These are phyloP conservation scores for Fraxinus angustifolia DNA, from an alignment of 305 asterid genomes.

Conservation along the genomic window DNA sequence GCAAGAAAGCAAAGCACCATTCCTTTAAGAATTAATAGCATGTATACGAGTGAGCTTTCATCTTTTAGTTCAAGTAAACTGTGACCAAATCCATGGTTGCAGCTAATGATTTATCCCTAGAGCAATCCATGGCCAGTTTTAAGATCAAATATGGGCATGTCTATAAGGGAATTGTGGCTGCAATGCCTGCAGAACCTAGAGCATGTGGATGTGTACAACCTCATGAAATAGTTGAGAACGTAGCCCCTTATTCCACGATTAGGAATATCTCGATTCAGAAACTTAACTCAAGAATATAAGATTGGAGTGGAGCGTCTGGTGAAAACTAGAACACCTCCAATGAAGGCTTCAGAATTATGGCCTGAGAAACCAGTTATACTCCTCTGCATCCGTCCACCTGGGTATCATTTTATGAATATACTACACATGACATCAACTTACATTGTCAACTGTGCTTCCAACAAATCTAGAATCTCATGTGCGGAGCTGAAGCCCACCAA, in stretches of 20 bases:
- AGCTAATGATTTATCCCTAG: slow-evolving; percentile 27
- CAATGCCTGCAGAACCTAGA: slow-evolving; percentile 69
- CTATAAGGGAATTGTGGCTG: slow-evolving; percentile 70
- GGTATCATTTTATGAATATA: slow-evolving; percentile 39
- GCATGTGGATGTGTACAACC: slow-evolving; percentile 75
- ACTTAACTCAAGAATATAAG: slow-evolving; percentile 69
- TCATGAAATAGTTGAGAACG: slow-evolving; percentile 55
- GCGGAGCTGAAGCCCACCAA: slow-evolving; percentile 83
- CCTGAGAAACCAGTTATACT: slow-evolving; percentile 62
- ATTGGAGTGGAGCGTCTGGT: slow-evolving; percentile 64
- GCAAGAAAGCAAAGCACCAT: slow-evolving; percentile 34
- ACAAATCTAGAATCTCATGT: slow-evolving; percentile 27
- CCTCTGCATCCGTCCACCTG: slow-evolving; percentile 85
- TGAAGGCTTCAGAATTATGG: slow-evolving; percentile 80
- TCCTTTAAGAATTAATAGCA: slow-evolving; percentile 44
- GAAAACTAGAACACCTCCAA: slow-evolving; percentile 59
- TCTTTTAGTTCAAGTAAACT: slow-evolving; percentile 32
- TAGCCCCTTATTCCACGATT: slow-evolving; percentile 57
- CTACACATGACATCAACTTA: not conserved
- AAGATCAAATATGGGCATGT: slow-evolving; percentile 63
- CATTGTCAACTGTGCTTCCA: not conserved
- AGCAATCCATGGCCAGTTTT: slow-evolving; percentile 57
- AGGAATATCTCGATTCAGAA: slow-evolving; percentile 63
- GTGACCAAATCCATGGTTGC: slow-evolving; percentile 30
- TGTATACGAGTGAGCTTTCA: slow-evolving; percentile 29